Evolutionary conservation across 805 yeast species (phyloP).

Genomic region (Yamadazyma insecticola): DNA sequence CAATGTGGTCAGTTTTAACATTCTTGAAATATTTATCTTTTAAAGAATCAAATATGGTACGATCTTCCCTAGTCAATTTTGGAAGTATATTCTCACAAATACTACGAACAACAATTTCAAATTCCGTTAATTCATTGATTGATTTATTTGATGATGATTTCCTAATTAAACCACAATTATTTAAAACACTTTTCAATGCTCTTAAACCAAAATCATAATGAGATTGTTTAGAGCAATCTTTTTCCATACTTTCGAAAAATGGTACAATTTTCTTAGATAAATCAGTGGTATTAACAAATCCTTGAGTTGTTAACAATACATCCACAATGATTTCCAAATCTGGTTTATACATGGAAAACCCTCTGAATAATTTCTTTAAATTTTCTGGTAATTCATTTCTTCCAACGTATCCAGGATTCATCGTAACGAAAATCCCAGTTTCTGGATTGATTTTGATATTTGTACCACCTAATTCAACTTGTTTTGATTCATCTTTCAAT

Average conservation of each 20-base stretch:
- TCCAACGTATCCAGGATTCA: constrained; percentile 88
- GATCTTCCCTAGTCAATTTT: constrained; percentile 55
- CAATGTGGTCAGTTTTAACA: constrained; percentile 11
- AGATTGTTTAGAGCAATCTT: constrained; percentile 43
- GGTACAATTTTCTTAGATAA: constrained; percentile 50
- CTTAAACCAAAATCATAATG: constrained; percentile 93
- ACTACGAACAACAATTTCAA: constrained; percentile 41
- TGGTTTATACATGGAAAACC: constrained; percentile 69
- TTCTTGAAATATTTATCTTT: constrained; percentile 21
- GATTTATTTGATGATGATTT: too few relatives aligned
- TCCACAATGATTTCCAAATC: constrained; percentile 66
- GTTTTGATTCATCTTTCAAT: constrained; percentile 21
- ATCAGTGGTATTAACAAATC: constrained; percentile 47
- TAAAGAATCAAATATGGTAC: constrained; percentile 27
- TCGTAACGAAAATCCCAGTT: constrained; percentile 79
- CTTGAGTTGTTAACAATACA: constrained; percentile 68
- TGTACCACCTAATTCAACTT: constrained; percentile 42
- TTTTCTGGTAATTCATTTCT: constrained; percentile 83
- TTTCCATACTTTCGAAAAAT: constrained; percentile 46
- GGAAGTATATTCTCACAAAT: constrained; percentile 65
- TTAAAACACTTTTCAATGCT: constrained; percentile 65
- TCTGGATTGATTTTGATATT: constrained; percentile 35
- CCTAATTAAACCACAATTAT: constrained; percentile 50
- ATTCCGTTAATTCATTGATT: too few relatives aligned
- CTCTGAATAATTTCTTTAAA: constrained; percentile 70